Conservation (phyloP, 2,329 filamentous ascomycete species). For the Zymoseptoria pseudotritici region DNA sequence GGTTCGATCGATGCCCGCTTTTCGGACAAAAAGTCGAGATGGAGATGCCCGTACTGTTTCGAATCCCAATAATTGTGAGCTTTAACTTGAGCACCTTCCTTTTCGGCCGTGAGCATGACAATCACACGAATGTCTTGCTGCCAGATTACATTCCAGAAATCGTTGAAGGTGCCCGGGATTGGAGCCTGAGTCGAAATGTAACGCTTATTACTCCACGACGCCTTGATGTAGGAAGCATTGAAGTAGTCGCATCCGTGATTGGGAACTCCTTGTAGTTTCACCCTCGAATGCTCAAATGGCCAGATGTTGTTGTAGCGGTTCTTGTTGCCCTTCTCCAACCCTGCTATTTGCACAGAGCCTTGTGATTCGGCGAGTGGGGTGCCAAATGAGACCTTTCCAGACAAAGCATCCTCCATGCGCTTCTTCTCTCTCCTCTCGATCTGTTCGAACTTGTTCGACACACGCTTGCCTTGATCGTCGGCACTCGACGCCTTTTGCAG, state of each 20-base stretch:
- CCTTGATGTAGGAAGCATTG: slow-evolving; percentile 82
- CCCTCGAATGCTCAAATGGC: slow-evolving; percentile 88
- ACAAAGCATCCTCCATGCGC: slow-evolving; percentile 81
- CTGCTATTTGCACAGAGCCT: slow-evolving; percentile 63
- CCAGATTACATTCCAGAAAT: slow-evolving; percentile 98
- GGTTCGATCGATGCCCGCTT: slow-evolving; percentile 70
- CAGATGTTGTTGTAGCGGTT: slow-evolving; percentile 98
- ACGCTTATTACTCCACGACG: slow-evolving; percentile 73
- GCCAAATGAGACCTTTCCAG: slow-evolving; percentile 52
- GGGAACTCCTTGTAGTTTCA: slow-evolving; percentile 63
- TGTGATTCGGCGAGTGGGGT: slow-evolving; percentile 29
- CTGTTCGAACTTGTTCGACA: slow-evolving; percentile 73
- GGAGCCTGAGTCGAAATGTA: slow-evolving; percentile 97
- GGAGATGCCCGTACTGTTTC: slow-evolving; percentile 68
- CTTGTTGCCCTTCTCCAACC: slow-evolving; percentile 89
- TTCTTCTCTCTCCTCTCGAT: slow-evolving; percentile 82
- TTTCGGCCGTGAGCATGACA: slow-evolving; percentile 92
- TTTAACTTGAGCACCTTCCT: slow-evolving; percentile 87
- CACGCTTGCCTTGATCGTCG: slow-evolving; percentile 66
- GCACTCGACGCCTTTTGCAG: slow-evolving; percentile 60
- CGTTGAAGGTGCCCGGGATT: slow-evolving; percentile 83
- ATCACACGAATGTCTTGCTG: slow-evolving; percentile 92
- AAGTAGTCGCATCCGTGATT: slow-evolving; percentile 80
- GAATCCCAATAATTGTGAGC: slow-evolving; percentile 90
- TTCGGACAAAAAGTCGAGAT: slow-evolving; percentile 70